Conservation (phyloP, 139 green algal species). For the Pleodorina starrii region DNA sequence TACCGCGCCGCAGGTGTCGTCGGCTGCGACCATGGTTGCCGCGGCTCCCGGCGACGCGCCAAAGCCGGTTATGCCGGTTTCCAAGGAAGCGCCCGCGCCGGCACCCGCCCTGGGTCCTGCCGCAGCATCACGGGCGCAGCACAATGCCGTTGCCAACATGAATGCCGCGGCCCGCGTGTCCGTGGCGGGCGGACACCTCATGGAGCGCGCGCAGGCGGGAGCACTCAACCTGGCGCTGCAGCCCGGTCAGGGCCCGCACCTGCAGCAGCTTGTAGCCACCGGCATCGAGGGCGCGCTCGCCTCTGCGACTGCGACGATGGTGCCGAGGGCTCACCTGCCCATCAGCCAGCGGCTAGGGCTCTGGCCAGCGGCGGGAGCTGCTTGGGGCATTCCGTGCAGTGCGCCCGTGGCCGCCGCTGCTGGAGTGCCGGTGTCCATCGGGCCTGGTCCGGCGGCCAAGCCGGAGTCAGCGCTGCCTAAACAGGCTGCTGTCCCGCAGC, state of each 20-base stretch:
- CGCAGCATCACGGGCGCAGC: no score
- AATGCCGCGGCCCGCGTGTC: no score
- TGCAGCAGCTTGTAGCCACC: conserved; percentile 13
- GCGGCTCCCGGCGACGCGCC: background rate
- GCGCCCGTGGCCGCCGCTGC: background rate
- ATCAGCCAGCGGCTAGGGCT: conserved; percentile 37
- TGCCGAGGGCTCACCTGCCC: conserved; percentile 1
- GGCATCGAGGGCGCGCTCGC: background rate
- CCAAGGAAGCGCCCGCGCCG: no score
- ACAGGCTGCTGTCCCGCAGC: background rate
- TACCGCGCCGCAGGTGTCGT: background rate
- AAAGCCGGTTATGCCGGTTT: no score
- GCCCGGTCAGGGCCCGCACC: background rate
- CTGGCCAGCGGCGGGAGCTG: background rate
- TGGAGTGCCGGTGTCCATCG: background rate
- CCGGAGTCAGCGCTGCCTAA: background rate
- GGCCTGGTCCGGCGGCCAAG: background rate
- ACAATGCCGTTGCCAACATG: no score
- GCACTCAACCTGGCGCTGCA: no score
- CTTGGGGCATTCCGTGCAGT: conserved; percentile 18
- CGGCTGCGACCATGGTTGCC: background rate
- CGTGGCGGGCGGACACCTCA: no score
- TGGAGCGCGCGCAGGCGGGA: no score
- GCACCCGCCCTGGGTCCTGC: no score
- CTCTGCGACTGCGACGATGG: background rate